A percentile compares a stretch with the other conserved stretches of the same genome.
Conservation (phyloP, 768 basidiomycete species). For the Lepiota brunneoincarnata region DNA sequence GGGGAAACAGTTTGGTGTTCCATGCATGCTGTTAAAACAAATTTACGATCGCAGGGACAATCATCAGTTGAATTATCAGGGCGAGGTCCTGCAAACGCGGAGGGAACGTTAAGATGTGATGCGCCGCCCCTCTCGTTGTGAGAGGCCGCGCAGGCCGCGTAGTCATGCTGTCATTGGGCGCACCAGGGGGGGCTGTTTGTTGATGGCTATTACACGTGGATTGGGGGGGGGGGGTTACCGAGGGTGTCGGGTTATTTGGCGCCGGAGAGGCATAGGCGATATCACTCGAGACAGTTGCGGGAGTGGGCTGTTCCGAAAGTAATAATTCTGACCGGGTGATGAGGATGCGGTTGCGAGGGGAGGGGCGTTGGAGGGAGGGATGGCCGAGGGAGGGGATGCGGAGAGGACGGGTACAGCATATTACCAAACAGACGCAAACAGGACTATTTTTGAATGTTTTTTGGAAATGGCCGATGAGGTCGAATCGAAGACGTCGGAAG, state of each 20-base stretch:
- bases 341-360: background rate
- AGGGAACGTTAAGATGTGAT: background rate
- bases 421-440: constrained; percentile 16
- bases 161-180: background rate
- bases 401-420: constrained; percentile 15
- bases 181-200: no score
- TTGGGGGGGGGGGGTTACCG: background rate
- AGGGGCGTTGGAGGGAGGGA: background rate
- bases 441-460: constrained; percentile 14
- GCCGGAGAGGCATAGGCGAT: constrained; percentile 7
- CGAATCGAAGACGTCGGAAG: constrained; percentile 35
- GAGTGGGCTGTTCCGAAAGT: constrained; percentile 8
- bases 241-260: constrained; percentile 5
- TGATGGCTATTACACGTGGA: background rate
- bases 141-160: constrained; percentile 1
- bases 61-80: no score
- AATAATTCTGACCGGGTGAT: background rate
- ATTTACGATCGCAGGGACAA: no score
- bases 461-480: constrained; percentile 26
- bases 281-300: no score
- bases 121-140: background rate
- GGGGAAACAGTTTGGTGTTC: no score
- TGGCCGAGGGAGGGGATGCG: constrained; percentile 4
- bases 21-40: no score
- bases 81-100: background rate